Evolutionary conservation across 2,329 filamentous ascomycete genomes (phyloP), one percentile per base, ranked within the genome.

Genomic region (Aspergillus pseudoviridinutans): DNA sequence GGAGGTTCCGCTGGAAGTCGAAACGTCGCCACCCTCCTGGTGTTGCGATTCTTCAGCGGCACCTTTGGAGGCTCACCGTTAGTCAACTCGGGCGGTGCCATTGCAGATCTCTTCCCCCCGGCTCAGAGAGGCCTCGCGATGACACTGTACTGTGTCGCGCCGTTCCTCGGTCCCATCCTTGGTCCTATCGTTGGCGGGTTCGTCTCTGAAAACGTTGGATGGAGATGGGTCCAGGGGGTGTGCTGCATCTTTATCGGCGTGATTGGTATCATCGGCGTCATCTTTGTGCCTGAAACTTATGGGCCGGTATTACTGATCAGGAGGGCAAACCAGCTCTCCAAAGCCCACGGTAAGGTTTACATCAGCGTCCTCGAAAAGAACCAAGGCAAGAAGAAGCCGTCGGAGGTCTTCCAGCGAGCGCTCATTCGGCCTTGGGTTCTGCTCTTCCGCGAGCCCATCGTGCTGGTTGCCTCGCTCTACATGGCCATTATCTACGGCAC

Each of bases 31-130:
- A 80, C 81, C 1, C 75, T 89, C 3, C 68, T 88, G 29, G 77
- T 87, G 14, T 73, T 87, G 25, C 80, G 86, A 49, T 87, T 88
- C 75, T 70, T 78, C 38, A 76, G 75, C 51, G 76, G 76, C 25
- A 64, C 74, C 2, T 76, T 77, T n/a, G 57, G 57, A 2, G 47
- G 53, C 20, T 51, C 57, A 3, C 57, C 28, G 8, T 41, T 58
- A n/a, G 42, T 42, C 51, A 54, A 54, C 27, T 46, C 41, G 17
- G 51, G 51, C n/a, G 51, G 51, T 49, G 44, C 44, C 0, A 58
- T 58, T 28, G 51, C 56, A 14, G 29, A 32, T 25, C 47, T 58
- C 47, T 58, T 51, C 24, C 32, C 56, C 9, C 51, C 56, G 3
- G 25, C 44, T 4, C 51, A 58, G 41, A 49, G 56, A 24, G 56